phyloP scores from a whole-genome alignment of 306 rosid species.

The Cicer cuneatum region DNA sequence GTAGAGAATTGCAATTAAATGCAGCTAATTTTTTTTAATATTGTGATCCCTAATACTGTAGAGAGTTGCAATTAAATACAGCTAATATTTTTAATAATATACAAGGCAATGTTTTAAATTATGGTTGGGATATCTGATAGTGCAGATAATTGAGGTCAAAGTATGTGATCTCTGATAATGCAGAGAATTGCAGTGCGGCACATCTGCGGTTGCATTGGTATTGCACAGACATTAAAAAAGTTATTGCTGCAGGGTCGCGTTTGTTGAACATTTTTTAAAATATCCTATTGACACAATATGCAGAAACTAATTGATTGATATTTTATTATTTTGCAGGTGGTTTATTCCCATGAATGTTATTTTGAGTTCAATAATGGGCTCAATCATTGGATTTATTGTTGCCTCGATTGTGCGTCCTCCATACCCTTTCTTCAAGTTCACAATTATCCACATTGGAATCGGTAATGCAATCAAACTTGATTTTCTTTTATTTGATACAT shows the following conservation, averaged over 20 bases:
- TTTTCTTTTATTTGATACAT: constrained; percentile 19
- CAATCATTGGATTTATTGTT: constrained; percentile 81
- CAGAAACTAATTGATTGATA: background rate
- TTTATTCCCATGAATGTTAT: constrained; percentile 90
- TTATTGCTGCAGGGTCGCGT: background rate
- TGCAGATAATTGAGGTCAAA: no score
- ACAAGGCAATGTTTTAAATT: no score
- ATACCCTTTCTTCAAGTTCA: constrained; percentile 91
- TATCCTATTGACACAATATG: background rate
- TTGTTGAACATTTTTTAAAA: background rate
- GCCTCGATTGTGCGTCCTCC: constrained; percentile 84
- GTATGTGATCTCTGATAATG: no score
- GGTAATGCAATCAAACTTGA: constrained; percentile 57
- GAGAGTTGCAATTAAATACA: no score
- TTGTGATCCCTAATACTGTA: no score
- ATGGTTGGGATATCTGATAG: no score
- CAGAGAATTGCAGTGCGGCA: no score
- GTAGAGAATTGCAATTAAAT: background rate
- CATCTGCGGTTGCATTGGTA: no score
- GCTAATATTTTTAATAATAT: no score
- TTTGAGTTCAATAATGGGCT: constrained; percentile 71
- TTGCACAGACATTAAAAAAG: no score
- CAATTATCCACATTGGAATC: constrained; percentile 85
- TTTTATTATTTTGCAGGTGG: constrained; percentile 71
- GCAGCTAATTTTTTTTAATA: background rate